Base-by-base conservation (phyloP, 2,329 filamentous ascomycete species). In the Fusarium phyllophilum region DNA sequence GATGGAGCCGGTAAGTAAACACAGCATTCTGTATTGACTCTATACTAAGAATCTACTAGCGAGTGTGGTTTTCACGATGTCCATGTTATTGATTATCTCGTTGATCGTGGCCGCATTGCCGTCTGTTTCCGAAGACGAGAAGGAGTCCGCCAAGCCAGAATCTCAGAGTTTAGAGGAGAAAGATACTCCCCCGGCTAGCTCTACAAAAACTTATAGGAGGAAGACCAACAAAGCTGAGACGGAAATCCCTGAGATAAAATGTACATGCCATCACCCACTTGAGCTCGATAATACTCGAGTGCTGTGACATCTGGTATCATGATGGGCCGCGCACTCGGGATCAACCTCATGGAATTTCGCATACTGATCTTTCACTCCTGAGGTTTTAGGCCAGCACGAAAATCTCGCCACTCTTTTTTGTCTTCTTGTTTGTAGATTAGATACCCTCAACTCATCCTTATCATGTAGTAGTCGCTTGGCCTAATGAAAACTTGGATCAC, bases 401-500 rank as follows among this genome's bases (percentile, higher is more conserved):
- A 56, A 20, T 6, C 45, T 36, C 20, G 8, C 48, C 34, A 41
- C 18, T 61, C n/a, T n/a, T 29, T 56, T 18, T 26, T 15, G 5
- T 8, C 26, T 57, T 22, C 26, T 57, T 22, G 7, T 34, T n/a
- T 33, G 13, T 26, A 56, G 20, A 26, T 42, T 44, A 18, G 12
- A 57, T 44, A 57, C 24, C 38, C 24, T 42, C 38, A 38, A 57
- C 49, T 57, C 59, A 56, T 17, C 20, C 10, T 55, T 42, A 29
- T 36, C 15, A 15, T 56, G 15, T 20, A 36, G 10, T 14, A 31
- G 8, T 11, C 10, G 45, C 45, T 26, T 51, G 29, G 48, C 34
- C 15, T 29, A 17, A 59, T 22, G 31, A 11, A 18, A 14, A 11
- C 18, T 41, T 6, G 6, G 15, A 55, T n/a, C 34, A n/a, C 51